Conservation (phyloP, 805 yeast species). For the Metschnikowia drakensbergensis region DNA sequence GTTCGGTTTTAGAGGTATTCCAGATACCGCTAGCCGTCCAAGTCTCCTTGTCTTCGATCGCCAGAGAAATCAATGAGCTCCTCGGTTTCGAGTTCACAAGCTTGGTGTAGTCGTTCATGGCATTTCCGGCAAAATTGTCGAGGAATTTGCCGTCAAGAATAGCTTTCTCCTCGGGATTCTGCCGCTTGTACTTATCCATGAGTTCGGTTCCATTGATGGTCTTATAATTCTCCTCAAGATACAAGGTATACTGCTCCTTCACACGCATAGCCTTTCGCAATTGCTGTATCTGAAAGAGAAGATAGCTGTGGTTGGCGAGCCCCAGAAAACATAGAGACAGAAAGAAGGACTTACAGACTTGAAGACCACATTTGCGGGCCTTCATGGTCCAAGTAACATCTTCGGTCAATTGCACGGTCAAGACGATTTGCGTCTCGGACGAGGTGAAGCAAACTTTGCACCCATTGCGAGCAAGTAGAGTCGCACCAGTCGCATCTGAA, state of each 20-base stretch:
- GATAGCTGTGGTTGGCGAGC: slow-evolving; percentile 20
- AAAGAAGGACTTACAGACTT: slow-evolving; percentile 16
- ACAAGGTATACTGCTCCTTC: slow-evolving; percentile 32
- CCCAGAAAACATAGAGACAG: slow-evolving; percentile 21
- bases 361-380: slow-evolving; percentile 9
- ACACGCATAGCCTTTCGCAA: slow-evolving; percentile 21
- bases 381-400: slow-evolving; percentile 24
- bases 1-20: neutral
- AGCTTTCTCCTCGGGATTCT: slow-evolving; percentile 9
- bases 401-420: slow-evolving; percentile 6
- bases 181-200: slow-evolving; percentile 25
- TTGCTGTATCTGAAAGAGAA: slow-evolving; percentile 17
- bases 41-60: slow-evolving; percentile 3
- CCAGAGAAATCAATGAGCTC: neutral
- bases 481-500: slow-evolving; percentile 1
- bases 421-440: neutral
- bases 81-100: neutral
- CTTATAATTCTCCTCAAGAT: slow-evolving; percentile 33
- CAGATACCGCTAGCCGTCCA: slow-evolving; percentile 1
- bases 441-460: slow-evolving; percentile 1
- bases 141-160: neutral
- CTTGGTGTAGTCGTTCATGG: neutral
- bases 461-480: neutral
- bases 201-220: slow-evolving; percentile 33
- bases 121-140: neutral